phyloP scores from a whole-genome alignment of 129 eudicot species.

The Ambrosia artemisiifolia region DNA sequence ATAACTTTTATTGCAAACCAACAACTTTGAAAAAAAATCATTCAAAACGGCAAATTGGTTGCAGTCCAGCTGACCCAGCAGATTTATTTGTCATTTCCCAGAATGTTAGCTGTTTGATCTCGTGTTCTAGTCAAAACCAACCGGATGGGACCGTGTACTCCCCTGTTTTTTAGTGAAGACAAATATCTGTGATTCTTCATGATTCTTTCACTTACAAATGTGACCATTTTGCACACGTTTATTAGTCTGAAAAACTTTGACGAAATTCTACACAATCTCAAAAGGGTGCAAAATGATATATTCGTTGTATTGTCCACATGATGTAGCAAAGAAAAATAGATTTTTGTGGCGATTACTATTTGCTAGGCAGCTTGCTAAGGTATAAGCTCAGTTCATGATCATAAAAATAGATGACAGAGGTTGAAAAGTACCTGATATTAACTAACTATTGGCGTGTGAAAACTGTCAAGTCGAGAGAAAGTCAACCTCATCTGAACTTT shows the following conservation, averaged over 20 bases:
- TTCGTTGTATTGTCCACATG: not conserved
- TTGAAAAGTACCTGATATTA: slow-evolving; percentile 6
- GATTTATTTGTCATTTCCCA: too few species aligned
- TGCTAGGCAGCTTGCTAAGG: not conserved
- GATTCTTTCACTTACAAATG: not conserved
- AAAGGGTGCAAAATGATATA: not conserved
- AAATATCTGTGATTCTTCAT: too few species aligned
- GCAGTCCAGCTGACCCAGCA: too few species aligned
- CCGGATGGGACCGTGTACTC: too few species aligned
- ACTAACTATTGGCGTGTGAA: not conserved
- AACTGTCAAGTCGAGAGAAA: slow-evolving; percentile 27
- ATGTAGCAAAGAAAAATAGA: not conserved
- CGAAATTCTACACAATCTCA: not conserved
- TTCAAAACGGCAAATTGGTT: too few species aligned
- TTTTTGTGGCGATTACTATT: not conserved
- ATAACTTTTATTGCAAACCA: too few species aligned
- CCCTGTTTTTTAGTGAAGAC: too few species aligned
- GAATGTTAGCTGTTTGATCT: too few species aligned
- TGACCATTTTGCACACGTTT: not conserved
- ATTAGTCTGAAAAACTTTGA: not conserved
- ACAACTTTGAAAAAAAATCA: too few species aligned
- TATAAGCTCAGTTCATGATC: not conserved
- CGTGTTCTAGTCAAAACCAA: too few species aligned
- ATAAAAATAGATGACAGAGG: not conserved
- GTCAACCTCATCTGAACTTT: slow-evolving; percentile 68